Evolutionary conservation across 1,139 yeast species (phyloP).

Genomic region (Pneumocystis carinii): DNA sequence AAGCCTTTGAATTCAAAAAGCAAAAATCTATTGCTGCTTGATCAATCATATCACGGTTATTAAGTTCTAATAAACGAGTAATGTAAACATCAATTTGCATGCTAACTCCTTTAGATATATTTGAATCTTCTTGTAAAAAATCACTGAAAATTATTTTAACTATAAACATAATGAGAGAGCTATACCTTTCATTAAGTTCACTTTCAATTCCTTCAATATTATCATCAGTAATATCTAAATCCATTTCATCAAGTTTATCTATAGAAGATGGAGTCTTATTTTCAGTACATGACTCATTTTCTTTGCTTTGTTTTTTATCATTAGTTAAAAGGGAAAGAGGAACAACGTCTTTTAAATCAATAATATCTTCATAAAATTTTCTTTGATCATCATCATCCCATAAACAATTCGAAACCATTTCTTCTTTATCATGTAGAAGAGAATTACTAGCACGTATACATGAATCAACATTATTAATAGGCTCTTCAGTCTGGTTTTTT

Average conservation of each 20-base stretch:
- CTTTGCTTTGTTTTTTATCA: neutral
- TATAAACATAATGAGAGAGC: neutral
- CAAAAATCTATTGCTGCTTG: slow-evolving; percentile 43
- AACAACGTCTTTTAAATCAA: slow-evolving; percentile 43
- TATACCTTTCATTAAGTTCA: slow-evolving; percentile 10
- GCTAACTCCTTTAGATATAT: slow-evolving; percentile 9
- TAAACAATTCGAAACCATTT: slow-evolving; percentile 24
- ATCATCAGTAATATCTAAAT: slow-evolving; percentile 13
- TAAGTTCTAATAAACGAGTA: slow-evolving; percentile 23
- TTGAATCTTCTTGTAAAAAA: slow-evolving; percentile 4
- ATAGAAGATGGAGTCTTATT: neutral
- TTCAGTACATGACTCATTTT: neutral
- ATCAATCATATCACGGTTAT: slow-evolving; percentile 41
- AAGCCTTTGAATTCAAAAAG: slow-evolving; percentile 55
- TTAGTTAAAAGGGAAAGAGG: slow-evolving; percentile 28
- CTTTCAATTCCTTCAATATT: slow-evolving; percentile 12
- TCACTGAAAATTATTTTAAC: neutral
- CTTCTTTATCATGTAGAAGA: slow-evolving; percentile 14
- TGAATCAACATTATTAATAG: neutral
- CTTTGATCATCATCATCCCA: slow-evolving; percentile 60
- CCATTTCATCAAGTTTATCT: slow-evolving; percentile 1
- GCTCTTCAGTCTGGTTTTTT: slow-evolving; percentile 17
- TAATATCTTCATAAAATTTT: slow-evolving; percentile 42
- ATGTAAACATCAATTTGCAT: slow-evolving; percentile 16
- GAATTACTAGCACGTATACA: slow-evolving; percentile 3